Evolutionary conservation across 768 basidiomycete species (phyloP), one percentile per base, ranked within the genome.

Genomic region (Tremella mesenterica): DNA sequence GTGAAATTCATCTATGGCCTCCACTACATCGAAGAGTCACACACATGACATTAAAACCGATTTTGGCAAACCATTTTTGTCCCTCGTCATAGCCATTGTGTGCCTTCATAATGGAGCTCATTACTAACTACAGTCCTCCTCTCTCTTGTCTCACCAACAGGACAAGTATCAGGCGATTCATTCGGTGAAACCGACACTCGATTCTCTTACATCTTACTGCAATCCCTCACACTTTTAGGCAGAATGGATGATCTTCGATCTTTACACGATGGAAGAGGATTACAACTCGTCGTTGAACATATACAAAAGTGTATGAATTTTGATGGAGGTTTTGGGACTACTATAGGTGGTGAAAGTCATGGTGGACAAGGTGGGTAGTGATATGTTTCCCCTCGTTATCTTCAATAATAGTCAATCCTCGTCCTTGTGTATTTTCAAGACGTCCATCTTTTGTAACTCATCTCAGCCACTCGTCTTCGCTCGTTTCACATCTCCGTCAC

Each of bases 141-240:
- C 4, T 84, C 85, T 0, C 79, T 92, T 2, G 88, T 96, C 67
- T 45, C 64, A 16, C 85, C 86, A 44, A 81, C 82, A 0, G 93
- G 93, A 0, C 79, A 86, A 0, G 96, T 96, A 57, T 81, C 89
- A 0, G 95, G 93, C 1, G 93, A 99, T 69, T 60, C 74, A 2
- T 96, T 83, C 71, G 92, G 92, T n/a, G 93, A 97, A 71, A 80
- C 80, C 33, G 92, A 93, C 65, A 93, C 91, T 0, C 83, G 93
- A 0, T 97, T 97, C 73, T 75, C 81, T 1, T 95, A 88, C 75
- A 87, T 86, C 65, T 86, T 88, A n/a, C 79, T 93, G 50, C 81
- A 79, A 48, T 83, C 85, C 0, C 77, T 97, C 0, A 86, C 88
- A 0, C 79, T 96, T 18, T 81, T 97, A 12, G 86, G 86, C 1